Base-by-base conservation (phyloP, 2,329 filamentous ascomycete genomes). In the Thielaviopsis musarum region DNA sequence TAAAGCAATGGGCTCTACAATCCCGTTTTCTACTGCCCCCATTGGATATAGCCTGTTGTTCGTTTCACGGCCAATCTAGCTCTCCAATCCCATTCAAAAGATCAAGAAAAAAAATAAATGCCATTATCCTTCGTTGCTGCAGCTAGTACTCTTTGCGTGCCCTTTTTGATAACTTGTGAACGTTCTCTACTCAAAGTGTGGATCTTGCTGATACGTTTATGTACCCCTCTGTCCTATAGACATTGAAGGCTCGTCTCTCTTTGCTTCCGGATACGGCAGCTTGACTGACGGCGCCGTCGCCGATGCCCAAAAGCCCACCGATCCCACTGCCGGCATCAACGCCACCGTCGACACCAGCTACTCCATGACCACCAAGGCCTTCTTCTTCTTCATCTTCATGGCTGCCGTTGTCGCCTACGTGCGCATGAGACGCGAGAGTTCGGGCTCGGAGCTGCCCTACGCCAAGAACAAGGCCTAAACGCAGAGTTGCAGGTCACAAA, bases 311-410 rank as follows among this genome's bases (percentile, higher is more conserved):
- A 59, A 62, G 60, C 51, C 38, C 41, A 17, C 21, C 30, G 54
- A 62, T 38, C 48, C 49, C 38, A 59, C 57, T 21, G 54, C 54
- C 45, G 26, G 26, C 55, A 51, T 57, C 55, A 52, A 52, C 24
- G 45, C 41, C 45, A 5, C 17, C n/a, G 41, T 57, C 26, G 45
- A 30, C 26, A 41, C 58, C 24, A 54, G 60, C 22, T 62, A 62
- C 54, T 62, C 60, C 24, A 15, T 54, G 48, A 53, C 41, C 26
- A 56, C 55, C 53, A 62, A 62, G 52, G 28, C 56, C 28, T 38
- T 62, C 28, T 60, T 62, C 52, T 57, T 62, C 52, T 34, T 55
- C 53, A 53, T 62, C 51, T 59, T 59, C 52, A 57, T 62, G 19
- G 48, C 49, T 55, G 61, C 56, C 26, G 58, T 60, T 34, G 55